Percentiles rank a stretch among this genome's conserved stretches.
Conservation (phyloP, 2,329 filamentous ascomycete species). For the Trichoderma asperellum region DNA sequence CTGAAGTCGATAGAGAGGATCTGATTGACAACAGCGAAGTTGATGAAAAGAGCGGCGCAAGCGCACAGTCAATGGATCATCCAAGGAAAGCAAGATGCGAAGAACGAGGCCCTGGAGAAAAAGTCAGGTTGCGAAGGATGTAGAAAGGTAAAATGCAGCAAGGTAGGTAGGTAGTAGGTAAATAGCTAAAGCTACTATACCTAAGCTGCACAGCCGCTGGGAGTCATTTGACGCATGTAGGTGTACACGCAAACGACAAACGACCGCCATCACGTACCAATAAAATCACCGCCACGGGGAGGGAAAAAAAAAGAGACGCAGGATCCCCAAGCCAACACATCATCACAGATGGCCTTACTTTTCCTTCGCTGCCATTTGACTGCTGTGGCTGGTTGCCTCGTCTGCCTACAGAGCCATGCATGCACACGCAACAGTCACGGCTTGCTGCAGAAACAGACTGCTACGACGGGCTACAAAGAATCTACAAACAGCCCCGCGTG, state of each 20-base stretch:
- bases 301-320: background rate
- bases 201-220: background rate
- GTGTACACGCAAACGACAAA: background rate
- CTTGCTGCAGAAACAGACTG: background rate
- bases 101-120: background rate
- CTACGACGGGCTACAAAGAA: background rate
- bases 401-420: slow-evolving; percentile 1
- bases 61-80: background rate
- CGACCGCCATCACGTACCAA: background rate
- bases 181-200: background rate
- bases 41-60: background rate
- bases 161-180: background rate
- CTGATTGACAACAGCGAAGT: background rate
- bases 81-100: background rate
- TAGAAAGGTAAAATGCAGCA: background rate
- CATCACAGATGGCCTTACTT: background rate
- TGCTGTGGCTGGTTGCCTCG: slow-evolving; percentile 14
- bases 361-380: background rate
- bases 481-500: slow-evolving; percentile 12
- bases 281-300: background rate
- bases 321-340: background rate
- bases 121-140: background rate
- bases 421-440: background rate
- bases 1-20: background rate
- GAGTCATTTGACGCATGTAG: background rate